A percentile compares a stretch with the other conserved stretches of the same genome.
Evolutionary conservation across 805 yeast species (phyloP).

Genomic region (Barnettozyma botsteinii): DNA sequence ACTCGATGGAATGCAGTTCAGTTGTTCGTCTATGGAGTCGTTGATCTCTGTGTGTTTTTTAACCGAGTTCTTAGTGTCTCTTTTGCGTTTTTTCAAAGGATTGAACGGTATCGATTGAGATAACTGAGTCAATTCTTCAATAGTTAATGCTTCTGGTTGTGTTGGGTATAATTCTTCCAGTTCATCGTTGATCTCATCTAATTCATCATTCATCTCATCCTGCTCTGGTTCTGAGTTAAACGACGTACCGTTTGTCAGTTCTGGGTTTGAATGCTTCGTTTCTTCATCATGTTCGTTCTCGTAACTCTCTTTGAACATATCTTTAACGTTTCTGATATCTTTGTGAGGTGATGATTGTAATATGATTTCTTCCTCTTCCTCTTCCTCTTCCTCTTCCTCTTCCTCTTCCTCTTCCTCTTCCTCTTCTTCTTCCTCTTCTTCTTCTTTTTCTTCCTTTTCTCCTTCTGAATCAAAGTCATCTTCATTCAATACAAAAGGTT

Average conservation of each 20-base stretch:
- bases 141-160: constrained; percentile 22
- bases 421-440: constrained; percentile 8
- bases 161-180: constrained; percentile 26
- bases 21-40: background rate
- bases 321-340: constrained; percentile 16
- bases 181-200: constrained; percentile 22
- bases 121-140: constrained; percentile 18
- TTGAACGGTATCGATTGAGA: constrained; percentile 1
- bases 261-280: background rate
- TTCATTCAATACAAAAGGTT: constrained; percentile 14
- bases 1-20: constrained; percentile 12
- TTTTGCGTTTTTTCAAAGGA: background rate
- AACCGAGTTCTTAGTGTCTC: background rate
- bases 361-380: constrained; percentile 1
- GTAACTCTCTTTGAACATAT: constrained; percentile 1
- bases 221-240: background rate
- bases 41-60: background rate
- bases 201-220: constrained; percentile 1
- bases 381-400: constrained; percentile 8
- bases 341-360: constrained; percentile 14
- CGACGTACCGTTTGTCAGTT: background rate
- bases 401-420: constrained; percentile 5
- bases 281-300: background rate
- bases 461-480: constrained; percentile 13
- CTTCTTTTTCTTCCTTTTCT: constrained; percentile 4